These are phyloP conservation scores for Mrakia gelida DNA, from an alignment of 768 basidiomycete species.

Conservation along the genomic window DNA sequence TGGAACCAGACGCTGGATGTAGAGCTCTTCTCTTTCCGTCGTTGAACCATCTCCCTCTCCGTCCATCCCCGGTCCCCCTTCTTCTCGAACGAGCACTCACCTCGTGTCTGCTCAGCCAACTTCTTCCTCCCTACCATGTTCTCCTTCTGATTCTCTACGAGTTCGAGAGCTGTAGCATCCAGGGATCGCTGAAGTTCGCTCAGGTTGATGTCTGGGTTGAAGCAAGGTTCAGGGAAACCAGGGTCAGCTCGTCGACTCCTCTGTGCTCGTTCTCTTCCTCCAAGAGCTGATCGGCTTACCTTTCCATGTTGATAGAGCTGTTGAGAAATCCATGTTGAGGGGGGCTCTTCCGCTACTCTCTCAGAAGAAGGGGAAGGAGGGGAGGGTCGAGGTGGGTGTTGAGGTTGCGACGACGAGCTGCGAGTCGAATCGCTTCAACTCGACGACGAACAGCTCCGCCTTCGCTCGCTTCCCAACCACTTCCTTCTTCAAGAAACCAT, in stretches of 20 bases:
- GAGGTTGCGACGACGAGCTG: not conserved
- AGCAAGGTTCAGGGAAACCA: conserved; percentile 3
- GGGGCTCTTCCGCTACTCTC: not conserved
- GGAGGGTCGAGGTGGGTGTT: not conserved
- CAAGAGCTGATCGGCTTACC: conserved; percentile 50
- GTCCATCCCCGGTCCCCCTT: not conserved
- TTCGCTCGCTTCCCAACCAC: not conserved
- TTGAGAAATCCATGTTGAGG: conserved; percentile 63
- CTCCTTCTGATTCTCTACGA: conserved; percentile 99
- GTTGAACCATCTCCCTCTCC: not conserved
- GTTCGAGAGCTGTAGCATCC: conserved; percentile 85
- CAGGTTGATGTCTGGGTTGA: conserved; percentile 68
- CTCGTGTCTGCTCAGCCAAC: conserved; percentile 92
- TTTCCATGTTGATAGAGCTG: conserved; percentile 86
- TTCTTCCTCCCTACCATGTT: conserved; percentile 88
- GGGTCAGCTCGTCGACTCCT: not conserved
- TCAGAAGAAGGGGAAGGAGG: not conserved
- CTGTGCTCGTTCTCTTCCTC: too few species aligned
- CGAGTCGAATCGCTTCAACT: not conserved
- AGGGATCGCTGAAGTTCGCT: conserved; percentile 87
- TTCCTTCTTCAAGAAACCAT: not conserved
- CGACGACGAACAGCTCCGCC: not conserved
- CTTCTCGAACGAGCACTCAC: conserved; percentile 46
- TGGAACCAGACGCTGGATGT: not conserved
- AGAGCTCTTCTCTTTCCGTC: not conserved